Evolutionary conservation across 1,139 yeast genomes (phyloP).

Genomic region (Taphrina deformans): DNA sequence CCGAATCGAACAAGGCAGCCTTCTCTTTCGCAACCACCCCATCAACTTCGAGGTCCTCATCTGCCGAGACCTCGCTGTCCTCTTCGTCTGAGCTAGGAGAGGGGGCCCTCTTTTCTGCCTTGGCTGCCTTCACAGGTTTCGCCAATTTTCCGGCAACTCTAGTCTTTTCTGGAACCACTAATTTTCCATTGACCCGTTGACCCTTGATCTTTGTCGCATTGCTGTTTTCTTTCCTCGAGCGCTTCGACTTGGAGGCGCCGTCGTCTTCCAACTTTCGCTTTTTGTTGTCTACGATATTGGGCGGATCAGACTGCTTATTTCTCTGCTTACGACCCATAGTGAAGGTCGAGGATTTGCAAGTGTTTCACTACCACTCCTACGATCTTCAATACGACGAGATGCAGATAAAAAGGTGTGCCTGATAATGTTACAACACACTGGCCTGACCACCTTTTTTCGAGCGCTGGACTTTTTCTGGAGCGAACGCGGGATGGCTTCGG

Average conservation of each 20-base stretch:
- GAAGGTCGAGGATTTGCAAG: too few species aligned
- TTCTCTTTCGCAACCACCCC: background rate
- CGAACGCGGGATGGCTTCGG: background rate
- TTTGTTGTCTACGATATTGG: conserved; percentile 12
- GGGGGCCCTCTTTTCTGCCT: background rate
- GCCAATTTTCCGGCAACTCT: conserved; percentile 25
- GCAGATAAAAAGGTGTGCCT: background rate
- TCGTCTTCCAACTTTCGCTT: conserved; percentile 23
- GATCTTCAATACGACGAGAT: background rate
- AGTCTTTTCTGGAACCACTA: conserved; percentile 32
- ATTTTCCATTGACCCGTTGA: conserved; percentile 30
- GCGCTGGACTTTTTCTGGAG: background rate
- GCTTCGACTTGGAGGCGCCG: conserved; percentile 15
- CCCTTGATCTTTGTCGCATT: conserved; percentile 27
- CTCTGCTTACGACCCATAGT: conserved; percentile 25
- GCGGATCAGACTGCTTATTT: conserved; percentile 33
- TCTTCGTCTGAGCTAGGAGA: conserved; percentile 47
- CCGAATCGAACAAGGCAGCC: conserved; percentile 33
- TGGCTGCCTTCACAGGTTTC: background rate
- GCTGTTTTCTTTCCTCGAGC: conserved; percentile 23
- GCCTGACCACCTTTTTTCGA: background rate
- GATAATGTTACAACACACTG: background rate
- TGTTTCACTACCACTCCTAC: too few species aligned
- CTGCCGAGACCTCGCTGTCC: conserved; percentile 51
- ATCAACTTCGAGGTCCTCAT: conserved; percentile 37